phyloP scores from a whole-genome alignment of 306 rosid species.

The Vicia sativa region DNA sequence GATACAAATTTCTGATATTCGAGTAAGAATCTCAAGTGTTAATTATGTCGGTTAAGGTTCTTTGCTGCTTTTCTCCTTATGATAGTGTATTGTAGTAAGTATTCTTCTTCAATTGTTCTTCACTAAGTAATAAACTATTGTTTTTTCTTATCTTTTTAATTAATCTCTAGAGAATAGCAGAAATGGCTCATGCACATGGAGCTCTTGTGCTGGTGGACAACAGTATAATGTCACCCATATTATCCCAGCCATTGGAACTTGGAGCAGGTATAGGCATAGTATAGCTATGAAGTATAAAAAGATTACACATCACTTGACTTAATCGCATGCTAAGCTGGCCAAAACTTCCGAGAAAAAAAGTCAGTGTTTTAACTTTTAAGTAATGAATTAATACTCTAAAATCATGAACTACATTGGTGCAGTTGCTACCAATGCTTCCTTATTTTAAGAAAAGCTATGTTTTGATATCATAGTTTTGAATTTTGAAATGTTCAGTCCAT shows the following conservation, averaged over 20 bases:
- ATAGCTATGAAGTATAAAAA: too few species aligned
- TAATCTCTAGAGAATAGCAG: slow-evolving; percentile 74
- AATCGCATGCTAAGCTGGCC: slow-evolving; percentile 21
- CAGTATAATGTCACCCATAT: slow-evolving; percentile 92
- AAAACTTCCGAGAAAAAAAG: slow-evolving; percentile 3
- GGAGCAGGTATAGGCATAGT: slow-evolving; percentile 80
- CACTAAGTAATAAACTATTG: slow-evolving; percentile 19
- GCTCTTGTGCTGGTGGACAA: slow-evolving; percentile 88
- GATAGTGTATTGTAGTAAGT: slow-evolving; percentile 6
- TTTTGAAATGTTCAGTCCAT: not conserved
- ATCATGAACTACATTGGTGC: slow-evolving; percentile 1
- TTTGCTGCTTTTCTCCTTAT: not conserved
- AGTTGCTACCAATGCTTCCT: not conserved
- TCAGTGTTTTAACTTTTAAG: not conserved
- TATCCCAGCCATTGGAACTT: slow-evolving; percentile 82
- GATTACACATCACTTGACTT: too few species aligned
- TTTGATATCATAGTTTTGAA: not conserved
- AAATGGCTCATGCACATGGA: slow-evolving; percentile 75
- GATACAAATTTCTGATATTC: slow-evolving; percentile 73
- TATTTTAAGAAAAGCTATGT: not conserved
- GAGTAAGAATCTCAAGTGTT: slow-evolving; percentile 55
- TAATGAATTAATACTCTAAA: not conserved
- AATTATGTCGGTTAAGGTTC: slow-evolving; percentile 28
- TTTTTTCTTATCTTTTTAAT: slow-evolving; percentile 19
- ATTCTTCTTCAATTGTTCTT: slow-evolving; percentile 6